A percentile compares a stretch with the other conserved stretches of the same genome.
Evolutionary conservation across 73 alveolate species (phyloP).

Genomic region (Paramecium caudatum): DNA sequence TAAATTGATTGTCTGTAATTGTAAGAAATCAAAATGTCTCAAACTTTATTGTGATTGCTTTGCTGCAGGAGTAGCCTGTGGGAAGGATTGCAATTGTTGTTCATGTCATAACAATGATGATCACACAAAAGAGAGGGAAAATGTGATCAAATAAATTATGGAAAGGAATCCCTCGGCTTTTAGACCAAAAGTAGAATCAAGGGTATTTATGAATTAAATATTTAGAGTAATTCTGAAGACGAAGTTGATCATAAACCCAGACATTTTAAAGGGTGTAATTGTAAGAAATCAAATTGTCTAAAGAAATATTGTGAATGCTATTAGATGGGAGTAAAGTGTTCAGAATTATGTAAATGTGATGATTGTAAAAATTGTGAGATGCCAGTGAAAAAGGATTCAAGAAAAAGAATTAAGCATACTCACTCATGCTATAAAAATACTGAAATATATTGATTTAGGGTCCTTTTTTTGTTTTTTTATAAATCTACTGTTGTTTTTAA

Average conservation of each 20-base stretch:
- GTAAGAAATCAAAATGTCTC: conserved; percentile 96
- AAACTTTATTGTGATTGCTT: conserved; percentile 97
- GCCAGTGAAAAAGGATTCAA: conserved; percentile 72
- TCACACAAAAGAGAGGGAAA: conserved; percentile 88
- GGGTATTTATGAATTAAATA: background rate
- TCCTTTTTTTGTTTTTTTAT: background rate
- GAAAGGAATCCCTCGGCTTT: conserved; percentile 97
- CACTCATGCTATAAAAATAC: conserved; percentile 10
- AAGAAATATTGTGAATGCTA: conserved; percentile 98
- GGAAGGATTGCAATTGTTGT: conserved; percentile 95
- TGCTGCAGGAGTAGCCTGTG: conserved; percentile 93
- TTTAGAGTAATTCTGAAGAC: conserved; percentile 63
- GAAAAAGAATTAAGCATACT: conserved; percentile 58
- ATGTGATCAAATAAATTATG: conserved; percentile 85
- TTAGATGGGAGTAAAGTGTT: conserved; percentile 91
- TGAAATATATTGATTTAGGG: conserved; percentile 17
- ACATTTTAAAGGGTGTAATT: conserved; percentile 95
- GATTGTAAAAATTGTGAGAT: conserved; percentile 90
- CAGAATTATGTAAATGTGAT: conserved; percentile 94
- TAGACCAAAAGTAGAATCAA: conserved; percentile 84
- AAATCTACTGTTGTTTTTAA: too few relatives aligned
- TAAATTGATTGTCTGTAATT: conserved; percentile 86
- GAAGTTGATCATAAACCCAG: conserved; percentile 72
- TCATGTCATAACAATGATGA: conserved; percentile 94
- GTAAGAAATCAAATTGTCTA: conserved; percentile 95